These are phyloP conservation scores for Diospyros kaki DNA, from an alignment of 148 eudicot genomes.

Conservation along the genomic window DNA sequence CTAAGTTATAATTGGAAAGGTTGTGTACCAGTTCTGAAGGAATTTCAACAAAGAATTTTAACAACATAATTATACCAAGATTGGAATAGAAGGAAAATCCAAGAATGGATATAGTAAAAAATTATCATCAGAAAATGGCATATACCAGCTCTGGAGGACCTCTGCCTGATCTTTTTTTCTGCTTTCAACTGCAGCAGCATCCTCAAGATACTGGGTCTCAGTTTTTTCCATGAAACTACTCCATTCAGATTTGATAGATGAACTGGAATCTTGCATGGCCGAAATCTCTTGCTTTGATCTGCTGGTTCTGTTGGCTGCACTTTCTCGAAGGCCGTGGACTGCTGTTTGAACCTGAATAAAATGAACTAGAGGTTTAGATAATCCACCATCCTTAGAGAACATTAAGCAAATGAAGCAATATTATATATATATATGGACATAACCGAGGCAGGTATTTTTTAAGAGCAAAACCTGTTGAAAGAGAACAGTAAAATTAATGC, in stretches of 20 bases:
- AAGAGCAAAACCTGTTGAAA: not conserved
- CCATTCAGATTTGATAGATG: constrained; percentile 70
- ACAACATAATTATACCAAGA: constrained; percentile 6
- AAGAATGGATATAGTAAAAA: not conserved
- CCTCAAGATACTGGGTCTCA: constrained; percentile 73
- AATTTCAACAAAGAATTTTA: not conserved
- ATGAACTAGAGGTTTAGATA: too few species aligned
- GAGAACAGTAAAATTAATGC: not conserved
- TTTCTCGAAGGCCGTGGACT: constrained; percentile 67
- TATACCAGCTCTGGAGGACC: constrained; percentile 76
- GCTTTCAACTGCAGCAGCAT: constrained; percentile 68
- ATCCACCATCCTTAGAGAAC: too few species aligned
- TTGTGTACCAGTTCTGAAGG: too few species aligned
- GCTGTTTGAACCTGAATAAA: constrained; percentile 64
- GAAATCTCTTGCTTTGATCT: constrained; percentile 78
- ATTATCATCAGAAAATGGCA: not conserved
- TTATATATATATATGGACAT: too few species aligned
- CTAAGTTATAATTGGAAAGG: too few species aligned
- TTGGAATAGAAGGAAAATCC: not conserved
- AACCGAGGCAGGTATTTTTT: too few species aligned
- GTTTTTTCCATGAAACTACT: constrained; percentile 53
- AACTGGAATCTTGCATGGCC: constrained; percentile 66
- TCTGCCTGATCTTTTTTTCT: constrained; percentile 73
- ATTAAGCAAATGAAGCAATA: not conserved
- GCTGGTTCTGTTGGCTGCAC: constrained; percentile 63